A percentile compares a stretch with the other conserved stretches of the same genome.
These are phyloP conservation scores for Naegleria gruberi DNA, from an alignment of 208 protist genomes.

Conservation along the genomic window DNA sequence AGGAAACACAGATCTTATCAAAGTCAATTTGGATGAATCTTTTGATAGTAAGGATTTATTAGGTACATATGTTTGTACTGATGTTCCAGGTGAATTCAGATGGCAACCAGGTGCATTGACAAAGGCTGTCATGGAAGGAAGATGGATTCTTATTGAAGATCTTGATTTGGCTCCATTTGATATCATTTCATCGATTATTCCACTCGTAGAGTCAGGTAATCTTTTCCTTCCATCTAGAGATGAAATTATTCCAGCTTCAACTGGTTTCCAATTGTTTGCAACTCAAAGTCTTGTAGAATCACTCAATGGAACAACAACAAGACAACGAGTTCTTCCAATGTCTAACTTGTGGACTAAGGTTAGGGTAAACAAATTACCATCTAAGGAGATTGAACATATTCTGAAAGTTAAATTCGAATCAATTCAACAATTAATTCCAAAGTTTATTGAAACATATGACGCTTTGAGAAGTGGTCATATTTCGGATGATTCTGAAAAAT, in stretches of 20 bases:
- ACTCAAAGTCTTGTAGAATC: constrained; percentile 47
- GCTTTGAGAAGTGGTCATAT: background rate
- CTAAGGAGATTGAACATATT: constrained; percentile 39
- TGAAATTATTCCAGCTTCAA: constrained; percentile 62
- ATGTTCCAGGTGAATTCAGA: constrained; percentile 92
- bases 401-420: constrained; percentile 33
- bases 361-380: constrained; percentile 41
- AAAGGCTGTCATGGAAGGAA: constrained; percentile 82
- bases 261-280: constrained; percentile 66
- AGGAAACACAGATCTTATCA: constrained; percentile 47
- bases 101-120: constrained; percentile 95
- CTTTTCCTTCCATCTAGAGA: constrained; percentile 92
- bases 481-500: background rate
- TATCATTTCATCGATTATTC: constrained; percentile 89
- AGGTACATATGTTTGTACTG: constrained; percentile 96
- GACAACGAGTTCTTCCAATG: background rate
- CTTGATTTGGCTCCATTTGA: constrained; percentile 96
- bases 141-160: constrained; percentile 98
- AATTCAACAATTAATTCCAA: constrained; percentile 28
- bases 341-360: constrained; percentile 48
- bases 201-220: constrained; percentile 84
- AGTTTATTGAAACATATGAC: constrained; percentile 46
- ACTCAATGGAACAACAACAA: background rate
- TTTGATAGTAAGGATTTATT: constrained; percentile 97
- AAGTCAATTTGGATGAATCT: constrained; percentile 86